Conservation (phyloP, 768 basidiomycete genomes). For the Amanita rubescens region DNA sequence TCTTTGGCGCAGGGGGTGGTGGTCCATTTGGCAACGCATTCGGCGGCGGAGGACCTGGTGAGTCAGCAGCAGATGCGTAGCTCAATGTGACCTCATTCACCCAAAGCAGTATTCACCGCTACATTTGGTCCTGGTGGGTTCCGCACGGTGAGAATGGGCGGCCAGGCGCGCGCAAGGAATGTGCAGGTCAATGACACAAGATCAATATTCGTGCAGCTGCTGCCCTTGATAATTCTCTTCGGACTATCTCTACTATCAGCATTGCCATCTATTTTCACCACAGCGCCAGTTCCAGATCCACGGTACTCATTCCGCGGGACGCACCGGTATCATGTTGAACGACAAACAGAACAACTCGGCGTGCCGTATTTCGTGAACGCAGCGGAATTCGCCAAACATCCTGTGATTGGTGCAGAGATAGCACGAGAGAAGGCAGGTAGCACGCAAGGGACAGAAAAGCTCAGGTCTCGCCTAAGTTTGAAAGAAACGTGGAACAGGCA, state of each 20-base stretch:
- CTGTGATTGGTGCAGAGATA: slow-evolving; percentile 65
- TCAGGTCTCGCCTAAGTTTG: slow-evolving; percentile 55
- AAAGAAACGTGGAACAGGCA: slow-evolving; percentile 64
- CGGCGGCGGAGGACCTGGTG: slow-evolving; percentile 51
- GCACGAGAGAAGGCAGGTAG: slow-evolving; percentile 40
- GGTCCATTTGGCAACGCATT: slow-evolving; percentile 40
- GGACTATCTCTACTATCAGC: slow-evolving; percentile 78
- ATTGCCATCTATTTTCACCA: slow-evolving; percentile 68
- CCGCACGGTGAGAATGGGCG: slow-evolving; percentile 56
- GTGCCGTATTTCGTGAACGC: slow-evolving; percentile 83
- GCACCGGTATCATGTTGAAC: slow-evolving; percentile 56
- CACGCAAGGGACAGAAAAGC: slow-evolving; percentile 22
- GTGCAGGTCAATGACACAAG: slow-evolving; percentile 39
- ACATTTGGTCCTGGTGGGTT: slow-evolving; percentile 82
- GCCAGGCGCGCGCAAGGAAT: slow-evolving; percentile 26
- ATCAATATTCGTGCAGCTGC: slow-evolving; percentile 64
- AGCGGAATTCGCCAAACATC: slow-evolving; percentile 69
- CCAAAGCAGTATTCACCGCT: slow-evolving; percentile 57
- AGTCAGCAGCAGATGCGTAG: slow-evolving; percentile 11
- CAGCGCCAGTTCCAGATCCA: slow-evolving; percentile 68
- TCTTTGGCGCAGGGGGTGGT: slow-evolving; percentile 83
- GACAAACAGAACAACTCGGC: slow-evolving; percentile 62
- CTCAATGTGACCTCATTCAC: neutral
- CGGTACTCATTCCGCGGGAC: slow-evolving; percentile 62
- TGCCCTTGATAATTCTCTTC: slow-evolving; percentile 81